phyloP scores from a whole-genome alignment of 352 stramenopile genomes.

The Elongisporangium anandrum region DNA sequence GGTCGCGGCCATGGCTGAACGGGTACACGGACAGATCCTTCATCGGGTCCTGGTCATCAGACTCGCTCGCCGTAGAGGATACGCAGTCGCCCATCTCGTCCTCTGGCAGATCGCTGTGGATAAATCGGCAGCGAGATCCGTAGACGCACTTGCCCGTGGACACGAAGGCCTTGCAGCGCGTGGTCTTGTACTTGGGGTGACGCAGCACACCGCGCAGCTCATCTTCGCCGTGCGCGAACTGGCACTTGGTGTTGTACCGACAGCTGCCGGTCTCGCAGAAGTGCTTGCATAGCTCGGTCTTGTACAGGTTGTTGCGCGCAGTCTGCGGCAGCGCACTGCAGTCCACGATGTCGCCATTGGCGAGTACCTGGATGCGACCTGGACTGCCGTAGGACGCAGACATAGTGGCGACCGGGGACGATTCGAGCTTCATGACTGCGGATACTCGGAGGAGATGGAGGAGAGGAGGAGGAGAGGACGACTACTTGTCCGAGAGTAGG shows the following conservation, averaged over 20 bases:
- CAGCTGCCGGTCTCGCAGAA: slow-evolving; percentile 85
- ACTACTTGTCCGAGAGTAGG: neutral
- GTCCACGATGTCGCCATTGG: slow-evolving; percentile 85
- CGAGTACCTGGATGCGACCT: slow-evolving; percentile 71
- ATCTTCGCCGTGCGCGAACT: slow-evolving; percentile 85
- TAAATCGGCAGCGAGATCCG: slow-evolving; percentile 85
- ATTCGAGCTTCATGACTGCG: slow-evolving; percentile 2
- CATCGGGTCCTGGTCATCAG: slow-evolving; percentile 50
- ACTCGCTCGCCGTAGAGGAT: slow-evolving; percentile 62
- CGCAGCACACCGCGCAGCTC: slow-evolving; percentile 83
- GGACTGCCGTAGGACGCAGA: slow-evolving; percentile 35
- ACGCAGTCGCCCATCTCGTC: slow-evolving; percentile 32
- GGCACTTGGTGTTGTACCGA: slow-evolving; percentile 86
- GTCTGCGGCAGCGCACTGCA: slow-evolving; percentile 70
- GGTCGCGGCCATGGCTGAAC: slow-evolving; percentile 43
- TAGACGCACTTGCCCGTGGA: slow-evolving; percentile 86
- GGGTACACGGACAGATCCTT: slow-evolving; percentile 69
- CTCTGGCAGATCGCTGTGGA: slow-evolving; percentile 57
- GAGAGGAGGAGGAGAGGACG: neutral
- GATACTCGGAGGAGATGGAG: neutral
- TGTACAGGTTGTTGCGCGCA: slow-evolving; percentile 87
- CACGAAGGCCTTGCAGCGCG: slow-evolving; percentile 85
- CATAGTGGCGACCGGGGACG: slow-evolving; percentile 13
- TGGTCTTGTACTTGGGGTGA: slow-evolving; percentile 91
- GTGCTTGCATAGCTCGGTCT: slow-evolving; percentile 90